phyloP scores from a whole-genome alignment of 2,329 filamentous ascomycete species.

The Exophiala dermatitidis region DNA sequence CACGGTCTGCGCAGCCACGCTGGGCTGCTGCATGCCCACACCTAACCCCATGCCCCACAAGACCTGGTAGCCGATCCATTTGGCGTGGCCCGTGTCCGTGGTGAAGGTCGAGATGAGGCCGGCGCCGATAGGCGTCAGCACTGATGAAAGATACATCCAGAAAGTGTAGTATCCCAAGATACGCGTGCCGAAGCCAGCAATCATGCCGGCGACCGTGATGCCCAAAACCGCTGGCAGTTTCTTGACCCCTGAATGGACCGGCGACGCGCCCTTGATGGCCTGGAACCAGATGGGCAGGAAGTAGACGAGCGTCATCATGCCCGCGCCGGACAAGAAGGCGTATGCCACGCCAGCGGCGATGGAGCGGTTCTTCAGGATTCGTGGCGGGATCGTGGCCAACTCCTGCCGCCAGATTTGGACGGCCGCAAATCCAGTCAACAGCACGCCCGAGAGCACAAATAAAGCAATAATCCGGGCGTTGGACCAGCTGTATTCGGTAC shows the following conservation, averaged over 20 bases:
- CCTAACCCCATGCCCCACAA: conserved; percentile 31
- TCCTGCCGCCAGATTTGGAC: conserved; percentile 51
- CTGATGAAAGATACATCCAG: conserved; percentile 31
- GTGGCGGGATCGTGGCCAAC: conserved; percentile 51
- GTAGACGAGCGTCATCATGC: conserved; percentile 25
- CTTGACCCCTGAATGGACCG: conserved; percentile 31
- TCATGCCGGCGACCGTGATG: conserved; percentile 19
- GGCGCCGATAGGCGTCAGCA: conserved; percentile 28
- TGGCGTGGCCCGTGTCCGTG: conserved; percentile 19
- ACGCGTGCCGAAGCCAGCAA: conserved; percentile 26
- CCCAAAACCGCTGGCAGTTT: conserved; percentile 21
- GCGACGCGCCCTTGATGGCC: conserved; percentile 29
- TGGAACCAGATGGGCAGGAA: conserved; percentile 31
- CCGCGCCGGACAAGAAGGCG: conserved; percentile 29
- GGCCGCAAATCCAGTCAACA: conserved; percentile 33
- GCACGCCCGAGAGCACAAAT: conserved; percentile 31
- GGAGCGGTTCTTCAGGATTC: conserved; percentile 47
- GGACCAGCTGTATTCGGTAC: conserved; percentile 32
- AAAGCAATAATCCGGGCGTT: conserved; percentile 31
- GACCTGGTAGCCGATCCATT: conserved; percentile 33
- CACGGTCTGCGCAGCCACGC: conserved; percentile 26
- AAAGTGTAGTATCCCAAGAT: conserved; percentile 33
- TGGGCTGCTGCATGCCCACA: conserved; percentile 27
- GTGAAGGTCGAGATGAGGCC: conserved; percentile 30
- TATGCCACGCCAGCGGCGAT: conserved; percentile 45